These are phyloP conservation scores for Curvularia hawaiiensis DNA, from an alignment of 2,329 filamentous ascomycete species.

Conservation along the genomic window DNA sequence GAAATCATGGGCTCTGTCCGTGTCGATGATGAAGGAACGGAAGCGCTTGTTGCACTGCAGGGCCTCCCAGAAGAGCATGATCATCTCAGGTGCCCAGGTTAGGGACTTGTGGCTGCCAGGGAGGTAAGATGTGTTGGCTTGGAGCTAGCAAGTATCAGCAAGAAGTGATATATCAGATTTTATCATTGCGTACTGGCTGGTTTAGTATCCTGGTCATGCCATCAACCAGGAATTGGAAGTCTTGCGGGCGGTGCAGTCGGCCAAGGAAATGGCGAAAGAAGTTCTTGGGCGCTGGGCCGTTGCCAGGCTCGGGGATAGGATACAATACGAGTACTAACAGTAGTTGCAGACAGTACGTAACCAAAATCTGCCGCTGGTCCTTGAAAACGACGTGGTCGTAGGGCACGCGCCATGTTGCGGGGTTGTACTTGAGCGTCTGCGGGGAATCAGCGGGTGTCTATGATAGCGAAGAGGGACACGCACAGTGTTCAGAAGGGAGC, in stretches of 20 bases:
- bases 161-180: background rate
- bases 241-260: constrained; percentile 86
- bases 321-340: constrained; percentile 86
- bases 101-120: constrained; percentile 80
- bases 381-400: constrained; percentile 93
- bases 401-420: constrained; percentile 89
- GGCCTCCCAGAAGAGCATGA: constrained; percentile 97
- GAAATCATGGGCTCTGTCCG: constrained; percentile 90
- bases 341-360: constrained; percentile 90
- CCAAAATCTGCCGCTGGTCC: constrained; percentile 85
- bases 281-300: constrained; percentile 75
- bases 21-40: constrained; percentile 95
- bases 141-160: constrained; percentile 60
- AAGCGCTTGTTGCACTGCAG: constrained; percentile 98
- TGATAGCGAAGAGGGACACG: constrained; percentile 39
- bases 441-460: constrained; percentile 22
- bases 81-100: constrained; percentile 91
- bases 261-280: constrained; percentile 93
- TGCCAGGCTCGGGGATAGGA: constrained; percentile 78
- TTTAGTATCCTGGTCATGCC: constrained; percentile 92
- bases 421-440: constrained; percentile 93
- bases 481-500: constrained; percentile 92
- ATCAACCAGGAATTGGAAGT: constrained; percentile 97
- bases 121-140: constrained; percentile 85
- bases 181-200: constrained; percentile 65